Conservation (phyloP, 1,284 basidiomycete species). For the Tylopilus orsonianus region DNA sequence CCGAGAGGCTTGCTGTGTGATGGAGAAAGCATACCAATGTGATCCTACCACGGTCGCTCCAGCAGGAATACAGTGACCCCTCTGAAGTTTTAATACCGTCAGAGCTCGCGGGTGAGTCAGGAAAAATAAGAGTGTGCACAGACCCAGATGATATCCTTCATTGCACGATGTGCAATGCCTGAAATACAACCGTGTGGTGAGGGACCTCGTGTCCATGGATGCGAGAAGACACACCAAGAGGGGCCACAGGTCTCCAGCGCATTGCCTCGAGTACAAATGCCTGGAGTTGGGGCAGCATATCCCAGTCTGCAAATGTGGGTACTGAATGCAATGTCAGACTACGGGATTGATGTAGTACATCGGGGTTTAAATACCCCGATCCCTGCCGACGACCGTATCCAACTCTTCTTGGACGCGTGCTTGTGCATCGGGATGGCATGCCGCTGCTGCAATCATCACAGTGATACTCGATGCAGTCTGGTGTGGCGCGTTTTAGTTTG, state of each 20-base stretch:
- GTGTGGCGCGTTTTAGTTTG: neutral
- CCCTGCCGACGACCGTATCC: constrained; percentile 12
- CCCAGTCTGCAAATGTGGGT: constrained; percentile 14
- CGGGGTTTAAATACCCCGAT: constrained; percentile 6
- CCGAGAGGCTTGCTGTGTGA: too few relatives aligned
- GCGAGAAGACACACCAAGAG: constrained; percentile 15
- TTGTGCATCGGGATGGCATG: constrained; percentile 10
- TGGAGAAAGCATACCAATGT: constrained; percentile 11
- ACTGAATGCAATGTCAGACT: constrained; percentile 1
- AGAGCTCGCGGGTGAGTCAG: neutral
- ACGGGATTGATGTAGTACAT: neutral
- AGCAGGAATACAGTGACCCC: constrained; percentile 15
- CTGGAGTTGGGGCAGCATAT: constrained; percentile 13
- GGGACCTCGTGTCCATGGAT: neutral
- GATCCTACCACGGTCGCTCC: constrained; percentile 14
- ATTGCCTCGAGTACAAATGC: constrained; percentile 38
- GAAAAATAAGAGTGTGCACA: neutral
- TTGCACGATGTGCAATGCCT: constrained; percentile 39
- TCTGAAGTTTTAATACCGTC: constrained; percentile 5
- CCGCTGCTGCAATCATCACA: constrained; percentile 13
- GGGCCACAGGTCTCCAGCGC: constrained; percentile 39
- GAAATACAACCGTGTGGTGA: neutral
- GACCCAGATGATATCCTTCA: constrained; percentile 40
- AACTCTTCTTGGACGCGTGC: constrained; percentile 16
- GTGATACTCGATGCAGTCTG: constrained; percentile 10